Conservation (phyloP, 345 rosid genomes). For the Corchorus capsularis region DNA sequence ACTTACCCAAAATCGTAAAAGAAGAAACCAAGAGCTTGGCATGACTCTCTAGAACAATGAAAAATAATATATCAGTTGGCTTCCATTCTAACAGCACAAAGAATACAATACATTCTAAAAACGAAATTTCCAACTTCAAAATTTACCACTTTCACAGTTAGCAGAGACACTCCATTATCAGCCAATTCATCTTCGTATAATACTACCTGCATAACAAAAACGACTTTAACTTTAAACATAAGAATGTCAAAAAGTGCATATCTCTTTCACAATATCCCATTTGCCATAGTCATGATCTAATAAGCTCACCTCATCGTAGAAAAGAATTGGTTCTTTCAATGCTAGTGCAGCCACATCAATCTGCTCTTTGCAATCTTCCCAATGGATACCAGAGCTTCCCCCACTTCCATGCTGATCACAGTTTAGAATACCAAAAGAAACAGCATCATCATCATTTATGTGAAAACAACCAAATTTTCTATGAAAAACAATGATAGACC, state of each 20-base stretch:
- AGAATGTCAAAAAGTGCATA: constrained; percentile 3
- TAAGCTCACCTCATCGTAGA: constrained; percentile 81
- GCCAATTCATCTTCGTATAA: constrained; percentile 97
- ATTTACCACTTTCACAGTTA: constrained; percentile 93
- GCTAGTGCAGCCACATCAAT: constrained; percentile 78
- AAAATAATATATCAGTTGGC: background rate
- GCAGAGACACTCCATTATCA: constrained; percentile 89
- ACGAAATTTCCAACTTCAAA: constrained; percentile 9
- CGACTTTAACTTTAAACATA: constrained; percentile 18
- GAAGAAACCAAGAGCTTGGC: constrained; percentile 98
- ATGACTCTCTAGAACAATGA: constrained; percentile 74
- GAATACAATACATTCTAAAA: background rate
- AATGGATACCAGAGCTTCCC: constrained; percentile 39
- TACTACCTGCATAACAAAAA: constrained; percentile 59
- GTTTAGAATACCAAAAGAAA: constrained; percentile 9
- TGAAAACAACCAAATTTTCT: background rate
- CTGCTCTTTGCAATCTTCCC: constrained; percentile 83
- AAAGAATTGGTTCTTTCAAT: constrained; percentile 92
- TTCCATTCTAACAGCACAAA: background rate
- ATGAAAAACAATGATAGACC: background rate
- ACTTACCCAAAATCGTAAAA: constrained; percentile 95
- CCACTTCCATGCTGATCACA: constrained; percentile 42
- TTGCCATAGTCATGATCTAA: background rate
- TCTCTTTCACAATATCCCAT: background rate
- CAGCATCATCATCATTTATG: constrained; percentile 19